Evolutionary conservation across 2,329 filamentous ascomycete genomes (phyloP).

Genomic region (Epichloe uncinata): DNA sequence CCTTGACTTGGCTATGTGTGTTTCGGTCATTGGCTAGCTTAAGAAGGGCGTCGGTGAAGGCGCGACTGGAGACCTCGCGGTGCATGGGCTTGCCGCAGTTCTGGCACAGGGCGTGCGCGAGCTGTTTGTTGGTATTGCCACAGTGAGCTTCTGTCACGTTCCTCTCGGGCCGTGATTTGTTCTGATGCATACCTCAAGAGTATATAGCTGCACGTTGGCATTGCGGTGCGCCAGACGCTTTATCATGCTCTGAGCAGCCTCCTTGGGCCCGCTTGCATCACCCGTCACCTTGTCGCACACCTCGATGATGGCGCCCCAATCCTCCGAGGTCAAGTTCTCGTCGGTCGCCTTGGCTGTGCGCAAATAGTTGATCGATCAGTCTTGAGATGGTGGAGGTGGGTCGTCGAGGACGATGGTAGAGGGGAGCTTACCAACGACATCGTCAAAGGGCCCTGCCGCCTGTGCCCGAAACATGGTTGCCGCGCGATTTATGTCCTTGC

Average conservation of each 20-base stretch:
- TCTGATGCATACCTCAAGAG: conserved; percentile 54
- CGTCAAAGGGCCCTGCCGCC: conserved; percentile 44
- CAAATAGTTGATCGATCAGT: neutral
- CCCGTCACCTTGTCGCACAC: conserved; percentile 46
- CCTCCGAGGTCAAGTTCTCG: conserved; percentile 85
- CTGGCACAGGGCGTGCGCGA: conserved; percentile 81
- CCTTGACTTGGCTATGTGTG: conserved; percentile 90
- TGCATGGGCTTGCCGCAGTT: conserved; percentile 83
- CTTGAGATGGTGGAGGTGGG: neutral
- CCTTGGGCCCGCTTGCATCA: conserved; percentile 53
- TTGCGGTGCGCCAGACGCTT: conserved; percentile 86
- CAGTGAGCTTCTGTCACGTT: neutral
- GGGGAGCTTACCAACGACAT: conserved; percentile 39
- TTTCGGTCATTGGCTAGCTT: conserved; percentile 88
- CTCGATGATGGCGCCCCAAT: conserved; percentile 53
- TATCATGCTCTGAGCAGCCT: conserved; percentile 80
- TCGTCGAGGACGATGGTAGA: neutral
- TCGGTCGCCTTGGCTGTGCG: conserved; percentile 65
- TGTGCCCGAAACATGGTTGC: conserved; percentile 45
- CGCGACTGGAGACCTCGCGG: conserved; percentile 77
- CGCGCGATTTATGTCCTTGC: neutral
- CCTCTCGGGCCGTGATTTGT: neutral
- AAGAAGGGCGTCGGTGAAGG: conserved; percentile 86
- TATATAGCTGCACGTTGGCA: conserved; percentile 92
- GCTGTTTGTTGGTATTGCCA: conserved; percentile 21